A percentile compares a stretch with the other conserved stretches of the same genome.
Evolutionary conservation across 176 grass and related monocot genomes (phyloP).

Genomic region (Carex kokanica): DNA sequence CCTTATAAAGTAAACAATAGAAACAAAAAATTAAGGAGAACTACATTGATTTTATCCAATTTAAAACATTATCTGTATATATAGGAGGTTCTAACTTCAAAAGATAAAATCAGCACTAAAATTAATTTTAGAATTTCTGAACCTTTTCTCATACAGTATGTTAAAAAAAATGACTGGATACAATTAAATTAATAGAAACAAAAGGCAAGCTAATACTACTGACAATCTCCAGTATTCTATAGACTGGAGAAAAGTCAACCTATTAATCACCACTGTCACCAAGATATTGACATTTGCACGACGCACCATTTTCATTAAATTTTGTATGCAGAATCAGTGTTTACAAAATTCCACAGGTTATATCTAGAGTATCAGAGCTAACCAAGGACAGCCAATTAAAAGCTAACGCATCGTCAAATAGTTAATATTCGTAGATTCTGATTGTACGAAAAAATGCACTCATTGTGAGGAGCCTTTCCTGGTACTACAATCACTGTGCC

Average conservation of each 20-base stretch:
- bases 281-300: constrained; percentile 15
- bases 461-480: constrained; percentile 26
- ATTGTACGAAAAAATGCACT: not conserved
- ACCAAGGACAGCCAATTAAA: not conserved
- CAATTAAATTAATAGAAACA: not conserved
- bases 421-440: not conserved
- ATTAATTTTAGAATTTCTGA: too few relatives aligned
- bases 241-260: constrained; percentile 15
- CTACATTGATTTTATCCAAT: too few relatives aligned
- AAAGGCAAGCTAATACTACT: not conserved
- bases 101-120: too few relatives aligned
- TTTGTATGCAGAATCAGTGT: not conserved
- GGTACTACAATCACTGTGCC: constrained; percentile 21
- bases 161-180: not conserved
- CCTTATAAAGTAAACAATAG: not conserved
- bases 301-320: not conserved
- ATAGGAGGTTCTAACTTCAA: too few relatives aligned
- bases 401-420: not conserved
- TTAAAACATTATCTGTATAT: too few relatives aligned
- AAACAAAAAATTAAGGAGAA: too few relatives aligned
- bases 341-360: not conserved
- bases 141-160: too few relatives aligned
- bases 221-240: not conserved
- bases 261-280: not conserved
- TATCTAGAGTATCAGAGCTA: not conserved